These are phyloP conservation scores for Epichloe sibirici DNA, from an alignment of 2,329 filamentous ascomycete genomes.

Conservation along the genomic window DNA sequence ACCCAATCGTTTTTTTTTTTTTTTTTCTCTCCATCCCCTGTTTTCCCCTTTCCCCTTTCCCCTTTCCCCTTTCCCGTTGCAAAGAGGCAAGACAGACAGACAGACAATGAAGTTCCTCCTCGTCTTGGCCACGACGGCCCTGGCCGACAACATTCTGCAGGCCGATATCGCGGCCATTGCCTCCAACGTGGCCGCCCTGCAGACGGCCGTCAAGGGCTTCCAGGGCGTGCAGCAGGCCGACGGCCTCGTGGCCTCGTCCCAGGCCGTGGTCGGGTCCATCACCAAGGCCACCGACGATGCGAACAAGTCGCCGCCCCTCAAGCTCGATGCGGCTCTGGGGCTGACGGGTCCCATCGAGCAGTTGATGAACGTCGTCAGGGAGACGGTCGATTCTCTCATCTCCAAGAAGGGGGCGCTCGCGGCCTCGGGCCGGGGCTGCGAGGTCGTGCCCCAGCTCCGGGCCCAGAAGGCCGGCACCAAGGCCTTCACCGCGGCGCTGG, in stretches of 20 bases:
- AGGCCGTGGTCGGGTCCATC: neutral
- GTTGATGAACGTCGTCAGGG: neutral
- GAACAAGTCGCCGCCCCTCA: neutral
- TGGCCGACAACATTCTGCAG: neutral
- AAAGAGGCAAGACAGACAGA: neutral
- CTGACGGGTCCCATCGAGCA: neutral
- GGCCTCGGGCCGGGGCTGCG: constrained; percentile 3
- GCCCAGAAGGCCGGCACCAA: neutral
- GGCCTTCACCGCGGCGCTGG: neutral
- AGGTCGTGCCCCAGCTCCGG: constrained; percentile 1
- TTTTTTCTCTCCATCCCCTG: neutral
- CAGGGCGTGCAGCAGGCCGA: neutral
- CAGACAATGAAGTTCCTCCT: constrained; percentile 7
- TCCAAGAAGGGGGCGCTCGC: constrained; percentile 1
- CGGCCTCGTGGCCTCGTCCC: neutral
- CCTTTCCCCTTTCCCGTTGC: neutral
- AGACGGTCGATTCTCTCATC: neutral
- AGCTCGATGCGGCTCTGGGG: neutral
- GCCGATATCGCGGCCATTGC: neutral
- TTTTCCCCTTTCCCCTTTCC: neutral
- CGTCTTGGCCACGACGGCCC: constrained; percentile 3
- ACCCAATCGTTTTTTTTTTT: neutral
- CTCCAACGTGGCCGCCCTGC: neutral
- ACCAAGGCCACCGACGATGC: neutral
- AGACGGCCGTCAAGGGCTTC: neutral